These are phyloP conservation scores for Emergomyces pasteurianus DNA, from an alignment of 2,329 filamentous ascomycete species.

Conservation along the genomic window DNA sequence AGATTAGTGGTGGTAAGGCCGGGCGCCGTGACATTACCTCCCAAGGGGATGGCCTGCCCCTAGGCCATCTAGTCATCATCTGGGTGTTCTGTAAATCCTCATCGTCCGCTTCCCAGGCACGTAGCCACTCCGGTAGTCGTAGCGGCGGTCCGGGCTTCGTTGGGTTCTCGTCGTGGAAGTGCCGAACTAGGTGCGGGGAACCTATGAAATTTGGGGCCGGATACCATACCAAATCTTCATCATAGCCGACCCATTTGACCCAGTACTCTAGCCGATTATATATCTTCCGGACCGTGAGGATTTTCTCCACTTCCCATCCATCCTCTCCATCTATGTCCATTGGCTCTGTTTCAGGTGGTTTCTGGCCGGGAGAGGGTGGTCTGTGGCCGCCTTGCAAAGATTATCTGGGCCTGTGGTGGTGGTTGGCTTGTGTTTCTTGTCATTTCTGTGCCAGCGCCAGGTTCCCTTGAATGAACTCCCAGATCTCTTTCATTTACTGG, in stretches of 20 bases:
- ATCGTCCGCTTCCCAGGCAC: background rate
- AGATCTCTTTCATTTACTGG: no score
- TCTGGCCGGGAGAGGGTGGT: background rate
- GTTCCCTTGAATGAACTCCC: no score
- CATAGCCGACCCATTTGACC: conserved; percentile 5
- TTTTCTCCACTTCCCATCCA: conserved; percentile 9
- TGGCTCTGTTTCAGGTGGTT: background rate
- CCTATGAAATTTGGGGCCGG: conserved; percentile 5
- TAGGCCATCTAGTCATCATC: no score
- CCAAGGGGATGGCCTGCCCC: no score
- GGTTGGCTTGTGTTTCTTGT: no score
- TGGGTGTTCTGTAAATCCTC: no score
- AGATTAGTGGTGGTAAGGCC: no score
- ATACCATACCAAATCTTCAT: conserved; percentile 7
- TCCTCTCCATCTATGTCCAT: background rate
- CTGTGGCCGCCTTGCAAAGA: no score
- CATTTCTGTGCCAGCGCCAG: no score
- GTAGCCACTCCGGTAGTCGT: background rate
- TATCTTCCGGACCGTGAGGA: conserved; percentile 1
- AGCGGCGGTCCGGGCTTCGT: conserved; percentile 4
- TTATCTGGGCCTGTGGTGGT: no score
- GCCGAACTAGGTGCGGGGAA: background rate
- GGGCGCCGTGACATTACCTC: no score
- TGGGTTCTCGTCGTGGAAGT: conserved; percentile 6
- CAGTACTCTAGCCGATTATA: conserved; percentile 4